phyloP scores from a whole-genome alignment of 2,329 filamentous ascomycete species.

The Ilyonectria sp. region DNA sequence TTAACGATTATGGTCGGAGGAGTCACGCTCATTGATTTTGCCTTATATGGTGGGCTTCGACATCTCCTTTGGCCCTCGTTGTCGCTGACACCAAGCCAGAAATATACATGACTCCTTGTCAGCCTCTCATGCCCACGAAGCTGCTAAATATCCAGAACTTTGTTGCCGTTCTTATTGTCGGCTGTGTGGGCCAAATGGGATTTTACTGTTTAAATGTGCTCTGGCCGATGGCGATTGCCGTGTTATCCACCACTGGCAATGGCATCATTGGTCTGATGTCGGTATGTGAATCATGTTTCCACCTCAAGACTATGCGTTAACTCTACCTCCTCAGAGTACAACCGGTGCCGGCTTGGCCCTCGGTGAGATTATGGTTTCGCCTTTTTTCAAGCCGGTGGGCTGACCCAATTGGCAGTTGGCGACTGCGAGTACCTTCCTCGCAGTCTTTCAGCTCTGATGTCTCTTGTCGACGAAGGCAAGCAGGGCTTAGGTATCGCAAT shows the following conservation, averaged over 20 bases:
- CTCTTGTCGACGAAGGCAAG: not conserved
- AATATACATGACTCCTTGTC: not conserved
- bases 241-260: not conserved
- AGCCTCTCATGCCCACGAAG: conserved; percentile 2
- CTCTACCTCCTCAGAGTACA: not conserved
- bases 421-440: not conserved
- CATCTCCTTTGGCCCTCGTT: not conserved
- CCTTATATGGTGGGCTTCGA: not conserved
- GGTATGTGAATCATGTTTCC: not conserved
- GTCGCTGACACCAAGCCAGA: not conserved
- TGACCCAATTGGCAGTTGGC: not conserved
- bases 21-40: not conserved
- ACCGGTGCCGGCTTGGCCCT: not conserved
- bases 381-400: not conserved
- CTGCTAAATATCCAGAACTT: conserved; percentile 7
- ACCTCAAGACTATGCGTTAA: too few relatives aligned
- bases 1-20: not conserved
- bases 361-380: not conserved
- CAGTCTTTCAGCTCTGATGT: not conserved
- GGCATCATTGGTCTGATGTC: not conserved
- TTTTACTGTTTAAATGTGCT: conserved; percentile 7
- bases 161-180: not conserved
- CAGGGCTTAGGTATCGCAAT: not conserved
- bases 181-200: conserved; percentile 2
- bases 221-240: not conserved